These are phyloP conservation scores for Paraphoma sp. DNA, from an alignment of 2,329 filamentous ascomycete genomes.

Conservation along the genomic window DNA sequence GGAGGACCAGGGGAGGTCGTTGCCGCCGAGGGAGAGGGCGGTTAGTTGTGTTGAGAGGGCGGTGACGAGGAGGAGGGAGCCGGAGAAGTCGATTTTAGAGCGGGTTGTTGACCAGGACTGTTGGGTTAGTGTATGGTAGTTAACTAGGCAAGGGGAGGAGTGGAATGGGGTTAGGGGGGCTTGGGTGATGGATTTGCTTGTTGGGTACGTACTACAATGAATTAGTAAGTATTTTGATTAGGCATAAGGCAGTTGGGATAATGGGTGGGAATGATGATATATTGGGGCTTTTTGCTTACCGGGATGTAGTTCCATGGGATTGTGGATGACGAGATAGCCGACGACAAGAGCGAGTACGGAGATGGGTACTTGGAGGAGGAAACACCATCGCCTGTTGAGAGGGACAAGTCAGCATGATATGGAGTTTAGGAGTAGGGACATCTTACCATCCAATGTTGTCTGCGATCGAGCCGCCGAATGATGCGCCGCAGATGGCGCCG, in stretches of 20 bases:
- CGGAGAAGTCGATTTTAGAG: conserved; percentile 65
- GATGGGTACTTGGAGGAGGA: conserved; percentile 67
- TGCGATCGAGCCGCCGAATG: conserved; percentile 53
- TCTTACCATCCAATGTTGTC: conserved; percentile 50
- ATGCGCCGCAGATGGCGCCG: conserved; percentile 64
- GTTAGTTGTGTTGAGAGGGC: conserved; percentile 64
- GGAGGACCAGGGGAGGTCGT: conserved; percentile 54
- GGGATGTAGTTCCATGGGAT: conserved; percentile 50
- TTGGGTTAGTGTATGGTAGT: too few relatives aligned
- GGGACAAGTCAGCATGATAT: too few relatives aligned
- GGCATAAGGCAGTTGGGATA: too few relatives aligned
- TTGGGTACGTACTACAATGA: too few relatives aligned
- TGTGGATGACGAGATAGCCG: conserved; percentile 61
- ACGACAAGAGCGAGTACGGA: conserved; percentile 62
- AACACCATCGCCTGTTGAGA: conserved; percentile 53
- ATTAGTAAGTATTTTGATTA: too few relatives aligned
- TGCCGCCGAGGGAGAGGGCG: conserved; percentile 54
- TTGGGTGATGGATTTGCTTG: too few relatives aligned
- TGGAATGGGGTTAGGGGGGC: too few relatives aligned
- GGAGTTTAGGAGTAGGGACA: too few relatives aligned
- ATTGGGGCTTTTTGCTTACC: too few relatives aligned
- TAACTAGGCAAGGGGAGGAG: too few relatives aligned
- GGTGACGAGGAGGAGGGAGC: conserved; percentile 63
- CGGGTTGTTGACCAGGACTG: conserved; percentile 26
- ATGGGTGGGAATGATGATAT: too few relatives aligned